phyloP scores from a whole-genome alignment of 2,329 filamentous ascomycete species.

The Penicillium sp. region DNA sequence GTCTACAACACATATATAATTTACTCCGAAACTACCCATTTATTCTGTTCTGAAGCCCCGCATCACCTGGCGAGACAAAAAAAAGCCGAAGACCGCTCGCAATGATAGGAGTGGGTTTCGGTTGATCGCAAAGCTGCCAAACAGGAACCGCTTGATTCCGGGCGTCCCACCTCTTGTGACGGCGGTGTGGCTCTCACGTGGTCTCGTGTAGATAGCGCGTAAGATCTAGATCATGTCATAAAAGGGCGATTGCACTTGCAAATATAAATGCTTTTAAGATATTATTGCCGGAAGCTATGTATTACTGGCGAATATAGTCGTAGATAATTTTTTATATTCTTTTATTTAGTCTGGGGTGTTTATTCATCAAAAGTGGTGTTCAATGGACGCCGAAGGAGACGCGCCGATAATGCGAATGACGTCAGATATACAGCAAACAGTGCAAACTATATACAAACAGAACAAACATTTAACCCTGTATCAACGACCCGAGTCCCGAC shows the following conservation, averaged over 20 bases:
- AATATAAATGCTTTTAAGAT: background rate
- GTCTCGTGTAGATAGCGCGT: conserved; percentile 27
- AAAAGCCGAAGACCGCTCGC: conserved; percentile 19
- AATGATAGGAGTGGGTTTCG: conserved; percentile 25
- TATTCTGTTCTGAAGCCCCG: background rate
- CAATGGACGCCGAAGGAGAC: conserved; percentile 19
- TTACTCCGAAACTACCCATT: background rate
- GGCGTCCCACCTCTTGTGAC: conserved; percentile 15
- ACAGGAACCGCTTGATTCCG: conserved; percentile 27
- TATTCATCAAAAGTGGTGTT: conserved; percentile 7
- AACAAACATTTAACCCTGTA: background rate
- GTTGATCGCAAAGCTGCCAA: conserved; percentile 23
- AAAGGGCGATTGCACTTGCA: conserved; percentile 15
- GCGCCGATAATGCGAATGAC: conserved; percentile 23
- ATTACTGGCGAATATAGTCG: background rate
- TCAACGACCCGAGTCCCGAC: background rate
- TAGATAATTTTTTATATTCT: background rate
- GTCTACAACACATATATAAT: background rate
- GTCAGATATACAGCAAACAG: conserved; percentile 11
- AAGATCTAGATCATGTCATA: conserved; percentile 7
- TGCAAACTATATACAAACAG: conserved; percentile 4
- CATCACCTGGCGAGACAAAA: background rate
- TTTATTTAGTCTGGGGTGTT: fast-evolving
- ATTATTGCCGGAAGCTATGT: background rate
- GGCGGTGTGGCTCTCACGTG: conserved; percentile 29